Evolutionary conservation across 75 land plant species (phyloP).

Genomic region (Cunninghamia lanceolata): DNA sequence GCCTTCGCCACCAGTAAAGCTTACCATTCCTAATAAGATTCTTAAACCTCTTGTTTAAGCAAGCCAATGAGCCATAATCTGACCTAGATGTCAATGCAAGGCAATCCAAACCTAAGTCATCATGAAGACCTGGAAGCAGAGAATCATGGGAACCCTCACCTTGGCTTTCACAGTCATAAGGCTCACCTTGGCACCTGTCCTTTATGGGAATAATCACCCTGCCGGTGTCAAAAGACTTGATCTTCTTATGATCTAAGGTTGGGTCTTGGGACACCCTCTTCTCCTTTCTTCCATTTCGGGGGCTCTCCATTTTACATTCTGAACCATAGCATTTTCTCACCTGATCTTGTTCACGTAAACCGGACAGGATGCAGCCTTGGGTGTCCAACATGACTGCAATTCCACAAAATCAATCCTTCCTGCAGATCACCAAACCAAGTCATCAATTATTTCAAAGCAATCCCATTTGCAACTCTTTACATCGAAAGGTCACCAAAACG

Average conservation of each 20-base stretch:
- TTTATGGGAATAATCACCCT: not conserved
- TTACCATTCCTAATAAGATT: constrained; percentile 35
- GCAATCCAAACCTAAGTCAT: constrained; percentile 47
- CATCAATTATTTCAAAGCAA: not conserved
- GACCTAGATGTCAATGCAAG: constrained; percentile 41
- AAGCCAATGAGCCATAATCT: constrained; percentile 34
- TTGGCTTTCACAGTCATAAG: constrained; percentile 3
- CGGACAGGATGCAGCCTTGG: not conserved
- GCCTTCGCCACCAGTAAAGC: constrained; percentile 33
- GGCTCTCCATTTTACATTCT: not conserved
- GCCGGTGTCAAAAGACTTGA: not conserved
- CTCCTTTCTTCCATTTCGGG: not conserved
- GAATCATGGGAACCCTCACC: constrained; percentile 16
- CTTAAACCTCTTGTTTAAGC: constrained; percentile 28
- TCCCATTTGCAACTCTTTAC: not conserved
- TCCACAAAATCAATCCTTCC: not conserved
- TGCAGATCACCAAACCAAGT: not conserved
- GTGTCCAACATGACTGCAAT: not conserved
- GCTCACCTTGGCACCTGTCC: not conserved
- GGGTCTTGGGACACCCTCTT: not conserved
- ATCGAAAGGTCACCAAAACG: not conserved
- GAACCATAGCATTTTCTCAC: not conserved
- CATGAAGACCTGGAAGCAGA: constrained; percentile 30
- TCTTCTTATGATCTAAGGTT: not conserved
- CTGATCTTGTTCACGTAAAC: not conserved